Percentiles rank a stretch among this genome's conserved stretches.
Conservation (phyloP, 768 basidiomycete species). For the Dentipellis sp. region DNA sequence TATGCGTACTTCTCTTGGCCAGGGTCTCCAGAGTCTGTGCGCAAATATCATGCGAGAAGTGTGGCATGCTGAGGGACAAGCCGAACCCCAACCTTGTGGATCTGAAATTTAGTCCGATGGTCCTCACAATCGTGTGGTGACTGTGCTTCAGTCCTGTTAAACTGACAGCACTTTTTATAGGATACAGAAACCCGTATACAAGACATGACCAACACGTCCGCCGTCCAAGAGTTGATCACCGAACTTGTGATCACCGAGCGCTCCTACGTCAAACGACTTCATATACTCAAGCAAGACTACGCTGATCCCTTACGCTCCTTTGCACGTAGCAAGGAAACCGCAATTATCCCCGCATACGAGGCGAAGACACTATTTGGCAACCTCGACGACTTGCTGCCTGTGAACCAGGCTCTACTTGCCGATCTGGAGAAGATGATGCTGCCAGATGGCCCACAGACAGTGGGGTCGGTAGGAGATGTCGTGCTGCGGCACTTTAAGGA, state of each 20-base stretch:
- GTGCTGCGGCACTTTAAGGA: conserved; percentile 82
- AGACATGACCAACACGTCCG: conserved; percentile 52
- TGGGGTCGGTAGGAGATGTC: conserved; percentile 75
- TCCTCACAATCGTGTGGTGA: not conserved
- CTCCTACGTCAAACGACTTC: conserved; percentile 78
- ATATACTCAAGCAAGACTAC: conserved; percentile 78
- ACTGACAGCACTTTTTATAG: not conserved
- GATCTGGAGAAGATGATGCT: conserved; percentile 76
- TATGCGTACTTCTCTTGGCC: not conserved
- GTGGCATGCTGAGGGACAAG: too few relatives aligned
- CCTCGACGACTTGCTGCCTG: conserved; percentile 78
- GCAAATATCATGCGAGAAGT: too few relatives aligned
- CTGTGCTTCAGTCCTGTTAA: not conserved
- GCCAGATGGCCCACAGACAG: conserved; percentile 43
- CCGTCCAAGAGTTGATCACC: conserved; percentile 65
- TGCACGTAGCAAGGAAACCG: conserved; percentile 73
- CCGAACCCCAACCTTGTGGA: too few relatives aligned
- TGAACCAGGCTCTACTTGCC: conserved; percentile 79
- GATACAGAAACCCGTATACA: conserved; percentile 33
- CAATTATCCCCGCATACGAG: conserved; percentile 83
- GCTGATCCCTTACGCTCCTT: conserved; percentile 88
- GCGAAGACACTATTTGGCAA: conserved; percentile 93
- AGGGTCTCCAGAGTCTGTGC: too few relatives aligned
- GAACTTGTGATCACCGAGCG: conserved; percentile 87
- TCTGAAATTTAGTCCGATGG: conserved; percentile 46